These are phyloP conservation scores for Aspergillus leporis DNA, from an alignment of 495 filamentous ascomycete species.

Conservation along the genomic window DNA sequence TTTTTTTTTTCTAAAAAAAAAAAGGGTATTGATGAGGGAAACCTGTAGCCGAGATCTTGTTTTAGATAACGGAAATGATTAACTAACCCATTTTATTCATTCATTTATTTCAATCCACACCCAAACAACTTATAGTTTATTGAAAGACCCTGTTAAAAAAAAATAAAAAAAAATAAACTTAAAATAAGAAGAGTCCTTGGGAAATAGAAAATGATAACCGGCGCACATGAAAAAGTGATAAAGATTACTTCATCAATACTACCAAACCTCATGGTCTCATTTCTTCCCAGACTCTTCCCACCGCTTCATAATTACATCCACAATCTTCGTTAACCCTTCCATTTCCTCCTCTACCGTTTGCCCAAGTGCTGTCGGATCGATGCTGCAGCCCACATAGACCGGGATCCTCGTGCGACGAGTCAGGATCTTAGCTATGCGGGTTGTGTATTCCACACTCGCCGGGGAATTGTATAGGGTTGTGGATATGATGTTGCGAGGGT, in stretches of 20 bases:
- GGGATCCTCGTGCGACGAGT: conserved; percentile 67
- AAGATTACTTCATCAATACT: background rate
- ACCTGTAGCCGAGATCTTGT: background rate
- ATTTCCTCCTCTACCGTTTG: conserved; percentile 90
- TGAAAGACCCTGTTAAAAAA: background rate
- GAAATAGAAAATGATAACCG: background rate
- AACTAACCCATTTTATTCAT: background rate
- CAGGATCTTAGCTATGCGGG: conserved; percentile 78
- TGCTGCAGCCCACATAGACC: conserved; percentile 80
- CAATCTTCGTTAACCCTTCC: conserved; percentile 75
- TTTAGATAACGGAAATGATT: background rate
- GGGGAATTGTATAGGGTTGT: conserved; percentile 77
- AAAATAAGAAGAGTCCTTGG: background rate
- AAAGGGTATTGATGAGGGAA: background rate
- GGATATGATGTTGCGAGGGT: conserved; percentile 52
- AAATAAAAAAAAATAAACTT: background rate
- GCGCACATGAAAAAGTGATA: background rate
- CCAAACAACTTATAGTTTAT: background rate
- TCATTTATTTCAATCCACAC: background rate
- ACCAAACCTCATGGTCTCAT: background rate
- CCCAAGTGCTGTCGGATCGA: conserved; percentile 60
- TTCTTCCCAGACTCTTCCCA: conserved; percentile 33
- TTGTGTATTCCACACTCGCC: conserved; percentile 80
- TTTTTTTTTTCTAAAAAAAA: no score
- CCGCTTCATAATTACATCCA: conserved; percentile 64